These are phyloP conservation scores for Myriosclerotinia duriaeana DNA, from an alignment of 2,329 filamentous ascomycete species.

Conservation along the genomic window DNA sequence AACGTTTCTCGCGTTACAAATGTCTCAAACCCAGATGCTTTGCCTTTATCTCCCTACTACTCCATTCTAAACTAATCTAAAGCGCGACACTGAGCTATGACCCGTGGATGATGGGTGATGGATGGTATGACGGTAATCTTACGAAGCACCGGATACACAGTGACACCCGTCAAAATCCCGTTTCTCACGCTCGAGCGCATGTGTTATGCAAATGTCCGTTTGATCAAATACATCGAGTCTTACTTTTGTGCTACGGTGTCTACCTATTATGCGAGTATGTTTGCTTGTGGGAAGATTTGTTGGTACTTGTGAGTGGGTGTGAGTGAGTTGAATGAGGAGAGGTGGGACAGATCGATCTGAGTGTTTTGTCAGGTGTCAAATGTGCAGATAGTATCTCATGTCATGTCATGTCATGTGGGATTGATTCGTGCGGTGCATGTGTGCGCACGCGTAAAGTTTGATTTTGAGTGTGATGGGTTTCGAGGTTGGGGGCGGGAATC, in stretches of 20 bases:
- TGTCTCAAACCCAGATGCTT: background rate
- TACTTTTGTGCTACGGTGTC: background rate
- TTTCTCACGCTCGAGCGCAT: conserved; percentile 1
- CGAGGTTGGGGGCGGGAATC: too few relatives aligned
- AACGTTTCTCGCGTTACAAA: background rate
- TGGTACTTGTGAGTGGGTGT: background rate
- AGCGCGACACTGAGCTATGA: too few relatives aligned
- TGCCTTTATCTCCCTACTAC: too few relatives aligned
- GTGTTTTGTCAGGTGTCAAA: background rate
- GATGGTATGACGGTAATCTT: too few relatives aligned
- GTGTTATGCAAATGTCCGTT: background rate
- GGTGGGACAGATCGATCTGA: background rate
- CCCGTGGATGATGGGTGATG: too few relatives aligned
- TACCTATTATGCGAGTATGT: background rate
- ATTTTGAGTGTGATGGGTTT: background rate
- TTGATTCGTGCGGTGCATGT: background rate
- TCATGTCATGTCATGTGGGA: background rate
- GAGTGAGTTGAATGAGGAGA: background rate
- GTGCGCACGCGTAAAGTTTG: background rate
- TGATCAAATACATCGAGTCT: background rate
- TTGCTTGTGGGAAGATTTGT: background rate
- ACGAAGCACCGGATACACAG: background rate
- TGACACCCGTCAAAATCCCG: conserved; percentile 12
- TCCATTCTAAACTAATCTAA: background rate
- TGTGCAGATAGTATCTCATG: background rate